Conservation (phyloP, 1,139 yeast species). For the Blastobotrys apis region DNA sequence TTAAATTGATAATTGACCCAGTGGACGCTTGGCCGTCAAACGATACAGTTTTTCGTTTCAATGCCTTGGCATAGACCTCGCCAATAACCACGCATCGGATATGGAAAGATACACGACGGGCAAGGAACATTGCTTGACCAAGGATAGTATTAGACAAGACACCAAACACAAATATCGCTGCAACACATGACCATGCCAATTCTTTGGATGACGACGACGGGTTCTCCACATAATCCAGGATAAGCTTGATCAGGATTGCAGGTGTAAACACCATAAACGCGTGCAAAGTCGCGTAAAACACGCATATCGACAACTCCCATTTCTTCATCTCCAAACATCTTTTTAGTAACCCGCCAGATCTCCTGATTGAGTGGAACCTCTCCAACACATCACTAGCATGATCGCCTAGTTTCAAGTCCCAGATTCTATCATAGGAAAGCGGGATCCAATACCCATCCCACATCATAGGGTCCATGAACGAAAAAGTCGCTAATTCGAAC, state of each 20-base stretch:
- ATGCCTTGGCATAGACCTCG: constrained; percentile 82
- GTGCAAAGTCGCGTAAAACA: background rate
- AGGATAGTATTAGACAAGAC: background rate
- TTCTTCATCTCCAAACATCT: background rate
- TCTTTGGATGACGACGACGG: background rate
- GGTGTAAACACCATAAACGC: constrained; percentile 53
- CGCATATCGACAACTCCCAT: background rate
- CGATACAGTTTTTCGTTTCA: constrained; percentile 66
- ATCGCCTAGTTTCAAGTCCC: constrained; percentile 82
- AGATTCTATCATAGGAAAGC: constrained; percentile 60
- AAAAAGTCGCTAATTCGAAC: background rate
- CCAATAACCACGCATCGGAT: constrained; percentile 81
- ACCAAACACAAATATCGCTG: constrained; percentile 7
- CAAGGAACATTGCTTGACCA: constrained; percentile 49
- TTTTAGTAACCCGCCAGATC: background rate
- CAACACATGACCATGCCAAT: constrained; percentile 13
- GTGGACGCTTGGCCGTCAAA: constrained; percentile 17
- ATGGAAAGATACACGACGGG: constrained; percentile 83
- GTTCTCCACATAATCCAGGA: constrained; percentile 11
- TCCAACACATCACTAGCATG: constrained; percentile 68
- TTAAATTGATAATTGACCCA: constrained; percentile 88
- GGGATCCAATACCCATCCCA: constrained; percentile 6
- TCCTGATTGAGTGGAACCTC: constrained; percentile 38
- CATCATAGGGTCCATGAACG: constrained; percentile 3
- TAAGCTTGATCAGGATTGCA: constrained; percentile 38